phyloP scores from a whole-genome alignment of 2,329 filamentous ascomycete species.

The Chaetomium strumarium region DNA sequence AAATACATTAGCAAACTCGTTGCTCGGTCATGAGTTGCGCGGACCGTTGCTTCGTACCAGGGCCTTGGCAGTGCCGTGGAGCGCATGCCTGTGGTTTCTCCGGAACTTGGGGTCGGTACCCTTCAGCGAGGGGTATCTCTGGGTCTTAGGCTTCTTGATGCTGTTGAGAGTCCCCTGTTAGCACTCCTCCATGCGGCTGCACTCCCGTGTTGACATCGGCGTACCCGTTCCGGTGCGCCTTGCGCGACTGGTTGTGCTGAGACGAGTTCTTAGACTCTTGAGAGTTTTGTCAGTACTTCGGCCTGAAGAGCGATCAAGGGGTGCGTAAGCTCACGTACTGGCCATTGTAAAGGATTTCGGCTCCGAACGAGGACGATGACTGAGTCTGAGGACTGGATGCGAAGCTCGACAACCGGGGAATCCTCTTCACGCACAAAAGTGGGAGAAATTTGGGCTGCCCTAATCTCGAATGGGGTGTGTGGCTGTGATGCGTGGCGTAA shows the following conservation, averaged over 20 bases:
- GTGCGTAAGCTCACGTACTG: conserved; percentile 48
- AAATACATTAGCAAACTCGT: conserved; percentile 27
- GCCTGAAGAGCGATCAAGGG: not conserved
- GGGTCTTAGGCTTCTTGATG: conserved; percentile 99
- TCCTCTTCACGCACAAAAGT: conserved; percentile 20
- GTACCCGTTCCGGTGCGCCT: conserved; percentile 99
- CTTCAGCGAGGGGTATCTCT: conserved; percentile 97
- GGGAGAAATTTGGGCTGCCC: conserved; percentile 24
- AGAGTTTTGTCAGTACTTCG: conserved; percentile 26
- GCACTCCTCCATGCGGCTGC: not conserved
- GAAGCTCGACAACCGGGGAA: conserved; percentile 16
- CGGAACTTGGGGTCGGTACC: conserved; percentile 99
- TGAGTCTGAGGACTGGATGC: conserved; percentile 22
- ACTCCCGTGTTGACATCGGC: conserved; percentile 32
- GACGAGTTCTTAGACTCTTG: conserved; percentile 99
- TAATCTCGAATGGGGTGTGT: conserved; percentile 20
- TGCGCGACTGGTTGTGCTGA: conserved; percentile 96
- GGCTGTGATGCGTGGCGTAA: conserved; percentile 15
- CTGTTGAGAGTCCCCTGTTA: conserved; percentile 42
- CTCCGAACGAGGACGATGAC: conserved; percentile 29
- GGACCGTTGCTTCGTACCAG: conserved; percentile 62
- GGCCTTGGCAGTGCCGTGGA: conserved; percentile 97
- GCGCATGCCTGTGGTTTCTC: conserved; percentile 99
- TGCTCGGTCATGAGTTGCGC: not conserved
- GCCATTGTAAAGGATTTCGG: conserved; percentile 56